These are phyloP conservation scores for Termitomyces sp. DNA, from an alignment of 768 basidiomycete genomes.

Conservation along the genomic window DNA sequence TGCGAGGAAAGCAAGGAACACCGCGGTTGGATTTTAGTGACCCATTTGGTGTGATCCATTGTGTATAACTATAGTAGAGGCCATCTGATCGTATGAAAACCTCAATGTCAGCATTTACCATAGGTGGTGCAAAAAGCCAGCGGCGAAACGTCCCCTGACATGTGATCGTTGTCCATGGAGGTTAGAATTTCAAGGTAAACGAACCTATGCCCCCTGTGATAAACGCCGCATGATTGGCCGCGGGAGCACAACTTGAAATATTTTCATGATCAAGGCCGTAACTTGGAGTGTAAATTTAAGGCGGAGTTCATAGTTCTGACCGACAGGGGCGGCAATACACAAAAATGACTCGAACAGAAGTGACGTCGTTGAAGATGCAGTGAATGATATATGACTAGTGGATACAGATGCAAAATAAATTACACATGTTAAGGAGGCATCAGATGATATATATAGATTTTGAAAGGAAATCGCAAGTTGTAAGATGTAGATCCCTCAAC, in stretches of 20 bases:
- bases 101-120: neutral
- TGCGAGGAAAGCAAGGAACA: neutral
- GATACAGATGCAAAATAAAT: neutral
- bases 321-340: neutral
- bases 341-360: neutral
- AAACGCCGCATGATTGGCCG: neutral
- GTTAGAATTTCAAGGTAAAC: neutral
- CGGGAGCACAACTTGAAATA: neutral
- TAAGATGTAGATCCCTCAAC: too few relatives aligned
- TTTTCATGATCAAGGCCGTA: neutral
- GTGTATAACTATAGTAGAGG: neutral
- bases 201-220: neutral
- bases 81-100: neutral
- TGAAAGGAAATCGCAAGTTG: neutral
- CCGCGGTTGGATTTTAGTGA: neutral
- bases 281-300: neutral
- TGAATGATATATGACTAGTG: neutral
- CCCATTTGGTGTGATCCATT: too few relatives aligned
- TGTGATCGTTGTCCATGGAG: neutral
- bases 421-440: neutral
- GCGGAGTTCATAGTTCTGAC: neutral
- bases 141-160: neutral
- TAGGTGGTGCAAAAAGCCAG: neutral
- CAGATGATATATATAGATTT: neutral
- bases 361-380: neutral